phyloP scores from a whole-genome alignment of 257 asterid genomes.

The Phtheirospermum japonicum region DNA sequence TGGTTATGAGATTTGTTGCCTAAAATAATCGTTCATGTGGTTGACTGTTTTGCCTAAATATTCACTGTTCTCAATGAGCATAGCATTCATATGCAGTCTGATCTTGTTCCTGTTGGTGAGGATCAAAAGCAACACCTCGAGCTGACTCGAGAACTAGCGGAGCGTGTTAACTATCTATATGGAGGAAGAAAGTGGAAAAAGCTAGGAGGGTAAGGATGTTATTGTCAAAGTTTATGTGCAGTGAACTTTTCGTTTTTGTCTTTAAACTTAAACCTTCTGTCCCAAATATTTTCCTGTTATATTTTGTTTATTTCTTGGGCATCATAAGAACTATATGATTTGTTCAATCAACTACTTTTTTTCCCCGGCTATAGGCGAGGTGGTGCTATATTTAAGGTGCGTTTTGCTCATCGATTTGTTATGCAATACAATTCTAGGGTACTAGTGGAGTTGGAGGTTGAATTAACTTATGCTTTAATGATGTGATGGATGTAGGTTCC shows the following conservation, averaged over 20 bases:
- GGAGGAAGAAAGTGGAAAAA: slow-evolving; percentile 99
- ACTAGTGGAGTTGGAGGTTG: slow-evolving; percentile 23
- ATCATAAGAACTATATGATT: slow-evolving; percentile 32
- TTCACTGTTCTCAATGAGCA: slow-evolving; percentile 40
- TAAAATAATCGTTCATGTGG: neutral
- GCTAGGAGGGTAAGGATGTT: slow-evolving; percentile 81
- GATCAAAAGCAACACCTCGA: slow-evolving; percentile 98
- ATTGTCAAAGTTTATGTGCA: slow-evolving; percentile 14
- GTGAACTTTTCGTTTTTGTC: slow-evolving; percentile 14
- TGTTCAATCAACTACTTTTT: slow-evolving; percentile 39
- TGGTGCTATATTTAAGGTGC: slow-evolving; percentile 87
- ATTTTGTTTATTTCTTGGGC: slow-evolving; percentile 25
- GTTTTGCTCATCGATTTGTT: slow-evolving; percentile 31
- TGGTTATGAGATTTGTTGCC: slow-evolving; percentile 10
- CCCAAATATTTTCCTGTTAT: slow-evolving; percentile 25
- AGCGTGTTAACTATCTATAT: slow-evolving; percentile 78
- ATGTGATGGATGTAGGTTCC: slow-evolving; percentile 64
- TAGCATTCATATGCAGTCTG: slow-evolving; percentile 71
- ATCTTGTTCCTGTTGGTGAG: slow-evolving; percentile 96
- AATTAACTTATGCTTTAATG: slow-evolving; percentile 28
- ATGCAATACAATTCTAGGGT: slow-evolving; percentile 21
- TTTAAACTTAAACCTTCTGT: slow-evolving; percentile 23
- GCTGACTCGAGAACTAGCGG: slow-evolving; percentile 90
- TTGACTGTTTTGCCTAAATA: slow-evolving; percentile 9
- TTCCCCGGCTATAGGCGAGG: slow-evolving; percentile 66